These are phyloP conservation scores for Mucor mucedo DNA, from an alignment of 371 early-diverging fungal genomes.

Conservation along the genomic window DNA sequence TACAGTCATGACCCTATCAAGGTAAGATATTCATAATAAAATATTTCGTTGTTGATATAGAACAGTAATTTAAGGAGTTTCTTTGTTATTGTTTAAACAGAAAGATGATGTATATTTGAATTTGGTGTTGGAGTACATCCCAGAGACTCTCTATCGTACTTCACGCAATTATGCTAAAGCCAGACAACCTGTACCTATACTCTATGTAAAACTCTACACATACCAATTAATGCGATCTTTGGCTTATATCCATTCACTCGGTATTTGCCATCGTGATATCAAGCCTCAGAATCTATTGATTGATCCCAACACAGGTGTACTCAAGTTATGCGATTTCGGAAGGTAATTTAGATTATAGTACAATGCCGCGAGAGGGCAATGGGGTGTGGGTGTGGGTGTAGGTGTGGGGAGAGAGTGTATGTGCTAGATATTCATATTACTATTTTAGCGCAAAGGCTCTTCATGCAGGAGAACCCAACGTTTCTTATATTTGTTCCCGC, in stretches of 20 bases:
- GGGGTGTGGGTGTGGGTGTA: neutral
- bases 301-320: conserved; percentile 85
- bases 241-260: conserved; percentile 94
- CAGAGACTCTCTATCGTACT: conserved; percentile 88
- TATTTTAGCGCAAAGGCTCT: conserved; percentile 88
- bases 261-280: conserved; percentile 93
- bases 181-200: conserved; percentile 93
- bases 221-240: conserved; percentile 96
- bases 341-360: conserved; percentile 47
- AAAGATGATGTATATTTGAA: conserved; percentile 89
- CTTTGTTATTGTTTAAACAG: conserved; percentile 12
- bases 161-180: conserved; percentile 83
- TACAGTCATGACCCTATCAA: conserved; percentile 75
- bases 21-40: conserved; percentile 24
- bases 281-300: conserved; percentile 99
- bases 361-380: neutral
- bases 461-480: conserved; percentile 93
- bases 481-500: conserved; percentile 98
- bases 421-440: neutral
- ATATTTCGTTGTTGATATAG: no score
- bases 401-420: neutral
- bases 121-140: conserved; percentile 85
- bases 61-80: no score
- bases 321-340: conserved; percentile 99
- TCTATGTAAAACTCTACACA: conserved; percentile 94